Conservation (phyloP, 192 early-diverging fungal genomes). For the Backusella mclennaniae region DNA sequence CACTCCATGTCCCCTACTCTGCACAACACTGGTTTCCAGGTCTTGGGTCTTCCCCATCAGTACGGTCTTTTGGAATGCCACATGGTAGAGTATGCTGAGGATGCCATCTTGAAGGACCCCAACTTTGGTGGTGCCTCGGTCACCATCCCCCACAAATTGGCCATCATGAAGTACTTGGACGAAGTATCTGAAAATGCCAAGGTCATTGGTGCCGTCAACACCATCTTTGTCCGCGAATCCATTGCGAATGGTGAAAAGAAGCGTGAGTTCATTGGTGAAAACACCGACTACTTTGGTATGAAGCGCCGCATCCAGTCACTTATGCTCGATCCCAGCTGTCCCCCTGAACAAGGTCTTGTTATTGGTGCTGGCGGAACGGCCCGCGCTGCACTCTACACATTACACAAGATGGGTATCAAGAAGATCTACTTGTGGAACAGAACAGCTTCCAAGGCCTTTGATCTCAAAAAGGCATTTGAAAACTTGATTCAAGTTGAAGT, state of each 20-base stretch:
- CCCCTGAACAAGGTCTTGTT: constrained; percentile 63
- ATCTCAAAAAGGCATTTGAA: constrained; percentile 61
- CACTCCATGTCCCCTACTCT: constrained; percentile 87
- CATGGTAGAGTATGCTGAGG: constrained; percentile 55
- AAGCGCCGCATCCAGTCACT: constrained; percentile 55
- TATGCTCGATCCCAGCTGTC: constrained; percentile 28
- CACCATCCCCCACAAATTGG: constrained; percentile 94
- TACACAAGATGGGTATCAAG: constrained; percentile 66
- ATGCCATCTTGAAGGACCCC: constrained; percentile 43
- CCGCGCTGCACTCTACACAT: constrained; percentile 85
- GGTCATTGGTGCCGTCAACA: constrained; percentile 95
- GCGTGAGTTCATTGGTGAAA: constrained; percentile 74
- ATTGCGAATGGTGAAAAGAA: constrained; percentile 31
- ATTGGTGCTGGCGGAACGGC: constrained; percentile 95
- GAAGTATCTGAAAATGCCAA: constrained; percentile 73
- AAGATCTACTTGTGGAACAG: constrained; percentile 86
- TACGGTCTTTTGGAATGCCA: constrained; percentile 77
- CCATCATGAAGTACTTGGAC: constrained; percentile 75
- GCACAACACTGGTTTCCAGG: constrained; percentile 90
- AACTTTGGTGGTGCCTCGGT: constrained; percentile 93
- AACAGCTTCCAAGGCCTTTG: constrained; percentile 69
- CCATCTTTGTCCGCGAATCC: constrained; percentile 53
- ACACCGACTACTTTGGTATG: constrained; percentile 97
- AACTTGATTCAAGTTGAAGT: constrained; percentile 49
- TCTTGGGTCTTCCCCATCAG: constrained; percentile 80